Percentiles rank a stretch among this genome's conserved stretches.
phyloP scores from a whole-genome alignment of 106 monocot species.

The Dendrobium officinale region DNA sequence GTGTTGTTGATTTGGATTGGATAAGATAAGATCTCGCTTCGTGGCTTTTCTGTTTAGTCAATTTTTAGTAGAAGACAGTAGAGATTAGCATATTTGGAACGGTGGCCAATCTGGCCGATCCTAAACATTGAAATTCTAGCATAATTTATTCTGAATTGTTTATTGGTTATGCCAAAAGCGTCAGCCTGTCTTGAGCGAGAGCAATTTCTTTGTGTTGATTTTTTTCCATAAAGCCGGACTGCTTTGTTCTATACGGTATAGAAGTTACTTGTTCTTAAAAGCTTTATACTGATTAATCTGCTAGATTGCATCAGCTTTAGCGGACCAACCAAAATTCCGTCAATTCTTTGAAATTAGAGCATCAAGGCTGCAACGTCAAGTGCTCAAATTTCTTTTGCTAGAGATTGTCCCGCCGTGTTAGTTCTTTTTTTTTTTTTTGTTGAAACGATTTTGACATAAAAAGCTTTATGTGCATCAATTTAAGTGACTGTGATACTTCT shows the following conservation, averaged over 20 bases:
- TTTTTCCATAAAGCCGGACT: background rate
- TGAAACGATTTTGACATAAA: background rate
- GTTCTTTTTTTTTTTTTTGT: background rate
- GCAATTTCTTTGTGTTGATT: background rate
- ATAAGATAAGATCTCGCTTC: background rate
- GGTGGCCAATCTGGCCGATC: background rate
- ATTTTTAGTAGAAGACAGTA: background rate
- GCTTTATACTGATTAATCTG: background rate
- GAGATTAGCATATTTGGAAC: background rate
- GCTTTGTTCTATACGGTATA: background rate
- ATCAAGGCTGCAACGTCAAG: background rate
- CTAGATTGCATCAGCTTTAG: constrained; percentile 2
- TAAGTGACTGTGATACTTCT: background rate
- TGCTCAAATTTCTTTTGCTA: background rate
- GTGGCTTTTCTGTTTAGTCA: background rate
- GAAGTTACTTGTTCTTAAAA: background rate
- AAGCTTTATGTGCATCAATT: background rate
- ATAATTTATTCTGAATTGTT: background rate
- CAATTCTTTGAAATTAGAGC: background rate
- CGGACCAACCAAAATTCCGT: background rate
- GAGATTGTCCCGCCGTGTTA: background rate
- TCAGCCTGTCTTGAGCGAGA: too few relatives aligned
- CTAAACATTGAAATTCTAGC: background rate
- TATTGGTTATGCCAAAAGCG: background rate
- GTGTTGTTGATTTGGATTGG: background rate